Conservation (phyloP, 2,329 filamentous ascomycete species). For the Chrysoporthe deuterocubensis region DNA sequence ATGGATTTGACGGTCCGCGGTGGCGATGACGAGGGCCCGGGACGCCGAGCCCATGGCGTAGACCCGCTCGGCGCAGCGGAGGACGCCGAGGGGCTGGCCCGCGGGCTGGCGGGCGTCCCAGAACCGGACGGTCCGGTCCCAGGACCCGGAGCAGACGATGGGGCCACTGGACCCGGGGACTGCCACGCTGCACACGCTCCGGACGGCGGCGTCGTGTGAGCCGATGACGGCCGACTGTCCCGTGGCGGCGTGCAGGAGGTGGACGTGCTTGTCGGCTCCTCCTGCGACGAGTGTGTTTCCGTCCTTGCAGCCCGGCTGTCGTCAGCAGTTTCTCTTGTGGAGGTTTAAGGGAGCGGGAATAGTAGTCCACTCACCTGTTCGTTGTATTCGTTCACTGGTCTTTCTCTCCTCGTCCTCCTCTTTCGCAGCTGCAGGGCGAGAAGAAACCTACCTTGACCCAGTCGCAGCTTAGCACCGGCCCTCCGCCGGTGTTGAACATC, state of each 20-base stretch:
- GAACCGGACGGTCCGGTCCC: constrained; percentile 61
- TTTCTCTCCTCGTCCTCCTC: constrained; percentile 13
- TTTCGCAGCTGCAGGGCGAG: neutral
- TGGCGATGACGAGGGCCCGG: constrained; percentile 37
- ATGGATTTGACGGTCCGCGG: constrained; percentile 38
- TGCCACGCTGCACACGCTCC: constrained; percentile 39
- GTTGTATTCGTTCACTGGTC: constrained; percentile 32
- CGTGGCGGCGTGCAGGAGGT: constrained; percentile 37
- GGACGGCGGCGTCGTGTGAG: constrained; percentile 39
- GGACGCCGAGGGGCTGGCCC: constrained; percentile 43
- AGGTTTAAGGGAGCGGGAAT: neutral
- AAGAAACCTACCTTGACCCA: constrained; percentile 43
- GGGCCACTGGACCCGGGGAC: constrained; percentile 33
- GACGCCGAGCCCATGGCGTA: constrained; percentile 40
- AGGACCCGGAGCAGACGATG: constrained; percentile 42
- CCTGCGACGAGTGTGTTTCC: constrained; percentile 38
- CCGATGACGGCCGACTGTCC: constrained; percentile 35
- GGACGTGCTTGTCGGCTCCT: constrained; percentile 39
- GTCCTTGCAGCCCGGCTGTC: constrained; percentile 34
- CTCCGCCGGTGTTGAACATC: constrained; percentile 32
- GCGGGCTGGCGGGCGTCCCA: constrained; percentile 56
- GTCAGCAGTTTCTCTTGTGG: neutral
- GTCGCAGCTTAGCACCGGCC: constrained; percentile 41
- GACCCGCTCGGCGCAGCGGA: constrained; percentile 56
- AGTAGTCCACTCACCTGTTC: constrained; percentile 30